These are phyloP conservation scores for Anastatica hierochuntica DNA, from an alignment of 345 rosid species.

Conservation along the genomic window DNA sequence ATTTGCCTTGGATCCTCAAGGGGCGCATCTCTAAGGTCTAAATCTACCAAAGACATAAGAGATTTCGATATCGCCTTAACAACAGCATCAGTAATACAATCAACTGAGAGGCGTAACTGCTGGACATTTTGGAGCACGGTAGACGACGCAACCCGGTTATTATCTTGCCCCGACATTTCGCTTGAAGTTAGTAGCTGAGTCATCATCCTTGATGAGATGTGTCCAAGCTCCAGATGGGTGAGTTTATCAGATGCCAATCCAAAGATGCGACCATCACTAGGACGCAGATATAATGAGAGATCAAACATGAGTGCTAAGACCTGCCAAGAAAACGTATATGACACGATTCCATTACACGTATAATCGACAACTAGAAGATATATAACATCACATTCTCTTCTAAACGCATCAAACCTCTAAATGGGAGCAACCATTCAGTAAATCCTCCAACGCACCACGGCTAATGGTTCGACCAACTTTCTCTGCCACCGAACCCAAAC, in stretches of 20 bases:
- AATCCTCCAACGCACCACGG: conserved; percentile 64
- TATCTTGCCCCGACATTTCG: conserved; percentile 25
- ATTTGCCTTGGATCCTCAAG: conserved; percentile 51
- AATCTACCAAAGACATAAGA: conserved; percentile 51
- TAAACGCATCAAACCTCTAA: conserved; percentile 64
- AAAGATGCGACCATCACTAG: conserved; percentile 56
- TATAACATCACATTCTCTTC: neutral
- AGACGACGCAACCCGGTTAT: conserved; percentile 29
- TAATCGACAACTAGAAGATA: neutral
- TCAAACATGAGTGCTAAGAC: conserved; percentile 71
- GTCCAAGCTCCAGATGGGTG: conserved; percentile 75
- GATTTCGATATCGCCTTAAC: conserved; percentile 60
- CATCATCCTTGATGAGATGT: conserved; percentile 63
- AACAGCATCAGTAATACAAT: conserved; percentile 64
- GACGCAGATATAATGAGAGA: conserved; percentile 55
- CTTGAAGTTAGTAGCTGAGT: conserved; percentile 60
- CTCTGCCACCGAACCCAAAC: conserved; percentile 82
- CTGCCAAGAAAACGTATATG: conserved; percentile 25
- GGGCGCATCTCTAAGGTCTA: conserved; percentile 88
- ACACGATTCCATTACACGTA: neutral
- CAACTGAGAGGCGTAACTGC: conserved; percentile 66
- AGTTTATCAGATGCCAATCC: conserved; percentile 66
- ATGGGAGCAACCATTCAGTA: conserved; percentile 62
- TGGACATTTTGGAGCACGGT: conserved; percentile 52
- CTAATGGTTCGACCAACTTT: conserved; percentile 62